Evolutionary conservation across 257 asterid genomes (phyloP).

Genomic region (Nicotiana obtusifolia): DNA sequence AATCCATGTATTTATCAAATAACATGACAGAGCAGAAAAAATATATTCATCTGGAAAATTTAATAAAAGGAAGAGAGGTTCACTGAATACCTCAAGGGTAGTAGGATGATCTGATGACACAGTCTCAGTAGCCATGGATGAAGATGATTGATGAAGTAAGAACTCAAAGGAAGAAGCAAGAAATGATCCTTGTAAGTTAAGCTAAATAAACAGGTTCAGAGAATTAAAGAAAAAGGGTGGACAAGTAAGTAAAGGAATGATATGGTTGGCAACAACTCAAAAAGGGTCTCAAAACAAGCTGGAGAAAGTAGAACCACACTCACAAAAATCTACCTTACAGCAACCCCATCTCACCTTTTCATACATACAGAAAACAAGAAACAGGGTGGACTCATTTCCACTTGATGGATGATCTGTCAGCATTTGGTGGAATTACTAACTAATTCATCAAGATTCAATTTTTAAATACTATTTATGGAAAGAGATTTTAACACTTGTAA

Average conservation of each 20-base stretch:
- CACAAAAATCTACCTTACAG: neutral
- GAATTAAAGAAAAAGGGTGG: neutral
- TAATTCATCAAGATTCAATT: conserved; percentile 7
- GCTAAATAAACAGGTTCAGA: neutral
- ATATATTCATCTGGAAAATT: neutral
- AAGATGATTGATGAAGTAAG: neutral
- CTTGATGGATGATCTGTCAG: conserved; percentile 74
- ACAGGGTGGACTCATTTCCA: conserved; percentile 30
- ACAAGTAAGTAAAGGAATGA: no score
- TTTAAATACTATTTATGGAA: neutral
- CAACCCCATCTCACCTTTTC: neutral
- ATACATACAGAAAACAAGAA: neutral
- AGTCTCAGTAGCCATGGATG: conserved; percentile 61
- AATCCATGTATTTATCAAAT: neutral
- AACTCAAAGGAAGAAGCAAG: neutral
- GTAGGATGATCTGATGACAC: conserved; percentile 47
- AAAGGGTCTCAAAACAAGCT: conserved; percentile 36
- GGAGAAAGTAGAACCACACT: conserved; percentile 29
- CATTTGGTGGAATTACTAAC: conserved; percentile 28
- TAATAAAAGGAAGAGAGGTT: neutral
- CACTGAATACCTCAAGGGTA: conserved; percentile 34
- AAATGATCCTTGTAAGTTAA: neutral
- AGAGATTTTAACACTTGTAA: neutral
- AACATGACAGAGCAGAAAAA: neutral
- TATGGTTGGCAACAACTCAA: conserved; percentile 55